Evolutionary conservation across 352 stramenopile genomes (phyloP), one percentile per base, ranked within the genome.

Genomic region (Phytophthora constricta): DNA sequence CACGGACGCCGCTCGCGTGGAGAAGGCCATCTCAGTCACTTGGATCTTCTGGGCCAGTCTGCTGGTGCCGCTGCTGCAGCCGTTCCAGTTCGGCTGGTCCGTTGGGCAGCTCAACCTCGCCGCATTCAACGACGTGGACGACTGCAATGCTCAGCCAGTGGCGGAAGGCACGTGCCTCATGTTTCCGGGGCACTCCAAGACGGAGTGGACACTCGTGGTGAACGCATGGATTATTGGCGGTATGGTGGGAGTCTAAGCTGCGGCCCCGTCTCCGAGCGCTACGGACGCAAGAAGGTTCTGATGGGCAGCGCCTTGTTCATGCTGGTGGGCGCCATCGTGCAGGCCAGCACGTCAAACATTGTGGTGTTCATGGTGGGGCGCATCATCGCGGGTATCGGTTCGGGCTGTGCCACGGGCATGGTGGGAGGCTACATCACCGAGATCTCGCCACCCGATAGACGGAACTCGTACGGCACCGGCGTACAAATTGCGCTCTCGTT

Each of bases 161-260:
- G 61, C 43, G 62, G 50, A 58, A 23, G 64, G 50, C 19, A 72
- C 64, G 14, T 72, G 64, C 51, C 64, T 72, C 43, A 72, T 72
- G 64, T 72, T 72, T 23, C 58, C 64, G 5, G 64, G 64, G 5
- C 64, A 72, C 43, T 26, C 50, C 19, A 67, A 64, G 10, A 66
- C 49, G 2, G 56, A 89, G 42, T 90, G 83, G 83, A 83, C 68
- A 3, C 72, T 74, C 26, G 68, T 72, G 5, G 73, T 89, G 19
- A 85, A 84, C 57, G 69, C 69, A 8, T 90, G 80, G 80, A 79
- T 90, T 57, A 58, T 87, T 27, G 80, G 79, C 11, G 83, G 76
- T 14, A 86, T 86, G 71, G 47, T 88, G 80, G 82, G 7, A 66
- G 68, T 34, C 70, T 91, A 13, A 49, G 48, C 3, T 80, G 69